These are phyloP conservation scores for Sporothrix protearum DNA, from an alignment of 2,329 filamentous ascomycete genomes.

Conservation along the genomic window DNA sequence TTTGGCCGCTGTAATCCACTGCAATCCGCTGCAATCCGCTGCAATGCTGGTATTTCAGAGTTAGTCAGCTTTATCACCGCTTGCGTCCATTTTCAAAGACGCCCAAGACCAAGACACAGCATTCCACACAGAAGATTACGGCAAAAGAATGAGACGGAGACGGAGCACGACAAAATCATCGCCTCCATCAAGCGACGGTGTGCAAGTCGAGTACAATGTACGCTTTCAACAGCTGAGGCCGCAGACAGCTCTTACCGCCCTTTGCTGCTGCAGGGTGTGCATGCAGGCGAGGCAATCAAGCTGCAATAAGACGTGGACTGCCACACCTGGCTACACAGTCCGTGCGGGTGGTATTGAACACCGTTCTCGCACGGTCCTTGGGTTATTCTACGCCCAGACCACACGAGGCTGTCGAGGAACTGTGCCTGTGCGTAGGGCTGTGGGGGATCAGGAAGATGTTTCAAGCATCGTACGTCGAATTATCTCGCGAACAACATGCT, in stretches of 20 bases:
- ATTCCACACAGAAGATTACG: neutral
- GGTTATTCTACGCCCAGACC: neutral
- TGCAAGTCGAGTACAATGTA: neutral
- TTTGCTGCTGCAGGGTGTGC: neutral
- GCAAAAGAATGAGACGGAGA: neutral
- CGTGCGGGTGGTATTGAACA: neutral
- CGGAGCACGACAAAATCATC: neutral
- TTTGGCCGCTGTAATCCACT: neutral
- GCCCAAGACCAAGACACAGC: too few species aligned
- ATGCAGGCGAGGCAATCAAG: constrained; percentile 5
- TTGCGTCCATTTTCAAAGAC: constrained; percentile 11
- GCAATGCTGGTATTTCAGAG: neutral
- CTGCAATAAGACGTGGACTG: neutral
- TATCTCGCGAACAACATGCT: too few species aligned
- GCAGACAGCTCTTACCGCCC: constrained; percentile 11
- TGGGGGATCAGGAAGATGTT: neutral
- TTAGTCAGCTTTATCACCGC: constrained; percentile 6
- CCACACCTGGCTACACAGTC: neutral
- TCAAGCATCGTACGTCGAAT: too few species aligned
- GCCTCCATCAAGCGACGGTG: neutral
- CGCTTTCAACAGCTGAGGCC: neutral
- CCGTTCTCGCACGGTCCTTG: constrained; percentile 4
- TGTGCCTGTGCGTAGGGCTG: constrained; percentile 4
- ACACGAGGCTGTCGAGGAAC: neutral
- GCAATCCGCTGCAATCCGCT: neutral